A percentile compares a stretch with the other conserved stretches of the same genome.
phyloP scores from a whole-genome alignment of 129 eudicot species.

The Centrapalus pauciflorus region DNA sequence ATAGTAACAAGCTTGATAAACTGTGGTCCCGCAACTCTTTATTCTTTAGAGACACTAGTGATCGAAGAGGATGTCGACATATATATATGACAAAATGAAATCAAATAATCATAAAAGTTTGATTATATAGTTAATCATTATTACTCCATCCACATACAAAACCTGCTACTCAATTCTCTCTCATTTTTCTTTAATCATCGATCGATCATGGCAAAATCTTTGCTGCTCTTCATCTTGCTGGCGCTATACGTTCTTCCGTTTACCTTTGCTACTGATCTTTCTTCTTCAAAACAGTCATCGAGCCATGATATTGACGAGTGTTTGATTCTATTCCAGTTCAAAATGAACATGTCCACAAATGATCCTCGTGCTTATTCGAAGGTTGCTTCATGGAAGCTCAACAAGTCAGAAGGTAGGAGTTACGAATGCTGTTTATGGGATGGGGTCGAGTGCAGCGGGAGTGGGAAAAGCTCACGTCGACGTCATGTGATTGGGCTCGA shows the following conservation, averaged over 20 bases:
- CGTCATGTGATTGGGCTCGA: slow-evolving; percentile 18
- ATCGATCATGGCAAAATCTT: not conserved
- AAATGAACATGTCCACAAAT: not conserved
- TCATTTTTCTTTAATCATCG: too few species aligned
- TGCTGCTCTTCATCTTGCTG: not conserved
- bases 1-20: too few species aligned
- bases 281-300: not conserved
- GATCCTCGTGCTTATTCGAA: slow-evolving; percentile 2
- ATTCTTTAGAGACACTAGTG: too few species aligned
- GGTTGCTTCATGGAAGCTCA: slow-evolving; percentile 7
- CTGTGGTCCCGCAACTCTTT: too few species aligned
- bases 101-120: too few species aligned
- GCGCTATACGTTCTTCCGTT: not conserved
- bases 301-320: not conserved
- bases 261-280: not conserved
- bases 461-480: not conserved
- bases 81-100: too few species aligned
- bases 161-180: too few species aligned
- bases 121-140: too few species aligned
- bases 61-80: too few species aligned
- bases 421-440: slow-evolving; percentile 21
- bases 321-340: not conserved
- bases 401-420: not conserved
- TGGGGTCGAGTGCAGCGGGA: slow-evolving; percentile 16
- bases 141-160: too few species aligned